These are phyloP conservation scores for Stylosanthes scabra DNA, from an alignment of 331 rosid genomes.

Conservation along the genomic window DNA sequence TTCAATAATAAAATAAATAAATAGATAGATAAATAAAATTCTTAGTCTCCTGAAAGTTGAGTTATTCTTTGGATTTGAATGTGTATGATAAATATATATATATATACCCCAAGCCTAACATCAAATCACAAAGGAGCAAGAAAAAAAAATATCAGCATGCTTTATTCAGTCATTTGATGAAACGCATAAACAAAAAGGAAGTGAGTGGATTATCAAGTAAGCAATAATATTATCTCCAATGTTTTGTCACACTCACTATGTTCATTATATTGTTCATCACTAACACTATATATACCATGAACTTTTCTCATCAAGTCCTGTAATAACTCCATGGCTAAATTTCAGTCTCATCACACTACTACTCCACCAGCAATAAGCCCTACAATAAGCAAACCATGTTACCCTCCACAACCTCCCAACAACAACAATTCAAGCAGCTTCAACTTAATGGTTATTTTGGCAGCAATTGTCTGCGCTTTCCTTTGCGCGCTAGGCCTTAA, in stretches of 20 bases:
- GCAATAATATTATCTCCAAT: conserved; percentile 48
- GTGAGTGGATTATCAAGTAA: conserved; percentile 55
- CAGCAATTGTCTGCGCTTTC: conserved; percentile 69
- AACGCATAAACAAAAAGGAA: conserved; percentile 50
- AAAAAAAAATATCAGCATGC: conserved; percentile 13
- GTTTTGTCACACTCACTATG: conserved; percentile 22
- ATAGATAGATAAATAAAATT: too few relatives aligned
- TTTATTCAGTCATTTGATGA: conserved; percentile 35
- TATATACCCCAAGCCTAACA: too few relatives aligned
- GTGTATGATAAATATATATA: too few relatives aligned
- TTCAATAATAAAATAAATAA: too few relatives aligned
- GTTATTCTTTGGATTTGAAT: too few relatives aligned
- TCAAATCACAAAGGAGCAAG: too few relatives aligned
- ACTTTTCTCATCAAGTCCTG: background rate
- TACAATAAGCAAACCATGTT: conserved; percentile 29
- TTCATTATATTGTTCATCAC: too few relatives aligned
- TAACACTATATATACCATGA: background rate
- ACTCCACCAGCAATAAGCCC: conserved; percentile 42
- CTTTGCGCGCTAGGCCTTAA: conserved; percentile 83
- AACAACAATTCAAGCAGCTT: conserved; percentile 7
- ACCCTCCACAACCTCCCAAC: background rate
- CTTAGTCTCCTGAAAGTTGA: too few relatives aligned
- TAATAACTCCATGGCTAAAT: conserved; percentile 45
- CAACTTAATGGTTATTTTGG: conserved; percentile 54
- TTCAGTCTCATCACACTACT: conserved; percentile 21